Base-by-base conservation (phyloP, 2,329 filamentous ascomycete genomes). In the Ustilaginoidea virens region DNA sequence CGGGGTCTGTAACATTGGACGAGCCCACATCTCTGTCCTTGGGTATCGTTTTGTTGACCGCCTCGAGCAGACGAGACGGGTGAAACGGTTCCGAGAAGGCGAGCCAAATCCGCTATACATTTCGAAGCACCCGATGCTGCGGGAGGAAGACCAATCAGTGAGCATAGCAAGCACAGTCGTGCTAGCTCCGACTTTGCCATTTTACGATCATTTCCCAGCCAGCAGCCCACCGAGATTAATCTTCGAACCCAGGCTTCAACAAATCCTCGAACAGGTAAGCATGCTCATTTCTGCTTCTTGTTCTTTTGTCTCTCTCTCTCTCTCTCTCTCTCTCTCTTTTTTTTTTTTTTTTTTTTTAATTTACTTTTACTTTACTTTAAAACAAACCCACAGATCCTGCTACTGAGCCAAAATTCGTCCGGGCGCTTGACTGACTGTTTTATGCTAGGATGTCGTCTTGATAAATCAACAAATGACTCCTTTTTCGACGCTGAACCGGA, bases 401-500 rank as follows among this genome's bases (percentile, higher is more conserved):
- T n/a, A n/a, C n/a, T n/a, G n/a, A n/a, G n/a, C n/a, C n/a, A n/a
- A n/a, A n/a, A n/a, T n/a, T n/a, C n/a, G n/a, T n/a, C n/a, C n/a
- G 11, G n/a, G 24, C 16, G 23, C 17, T 28, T 28, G 17, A 58
- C 59, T 5, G 52, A 66, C 16, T 60, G n/a, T n/a, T n/a, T n/a
- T n/a, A n/a, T n/a, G n/a, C n/a, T n/a, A n/a, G n/a, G n/a, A 58
- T 27, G 11, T 59, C 61, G 66, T 15, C 47, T 67, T 8, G 66
- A 71, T 33, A 55, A 53, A 24, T 52, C 55, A 4, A 49, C 53
- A 24, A 51, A 49, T n/a, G 55, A 63, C 36, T 68, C 72, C 1
- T 77, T 79, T 40, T 52, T 79, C 22, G 71, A 78, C 34, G 57
- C 76, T 27, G 77, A 81, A 47, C 80, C 75, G 7, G 74, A 79